phyloP scores from a whole-genome alignment of 148 eudicot species.

The Tetragonia tetragonoides region DNA sequence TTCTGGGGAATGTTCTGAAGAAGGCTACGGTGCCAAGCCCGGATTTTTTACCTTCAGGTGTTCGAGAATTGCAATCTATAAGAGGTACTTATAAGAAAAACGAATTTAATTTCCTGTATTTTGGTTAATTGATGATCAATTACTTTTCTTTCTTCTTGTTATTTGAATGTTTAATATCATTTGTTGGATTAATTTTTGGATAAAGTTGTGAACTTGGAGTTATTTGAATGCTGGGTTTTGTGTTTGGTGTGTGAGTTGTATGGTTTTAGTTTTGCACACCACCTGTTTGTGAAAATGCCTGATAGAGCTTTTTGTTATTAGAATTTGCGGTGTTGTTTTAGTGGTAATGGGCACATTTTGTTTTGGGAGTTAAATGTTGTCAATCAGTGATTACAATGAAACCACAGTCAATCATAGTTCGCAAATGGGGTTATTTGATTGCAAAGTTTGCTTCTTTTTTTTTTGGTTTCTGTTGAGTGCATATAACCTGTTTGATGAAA shows the following conservation, averaged over 20 bases:
- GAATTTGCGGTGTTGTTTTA: no score
- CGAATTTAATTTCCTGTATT: neutral
- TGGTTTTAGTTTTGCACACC: conserved; percentile 6
- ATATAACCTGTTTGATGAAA: no score
- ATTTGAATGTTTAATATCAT: no score
- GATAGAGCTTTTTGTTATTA: neutral
- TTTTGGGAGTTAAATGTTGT: no score
- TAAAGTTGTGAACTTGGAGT: neutral
- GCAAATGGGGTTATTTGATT: neutral
- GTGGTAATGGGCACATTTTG: neutral
- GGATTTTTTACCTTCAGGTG: neutral
- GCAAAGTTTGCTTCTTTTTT: neutral
- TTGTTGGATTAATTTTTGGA: neutral
- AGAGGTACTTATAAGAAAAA: conserved; percentile 14
- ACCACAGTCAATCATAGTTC: neutral
- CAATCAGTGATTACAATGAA: no score
- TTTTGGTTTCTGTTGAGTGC: no score
- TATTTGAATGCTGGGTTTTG: neutral
- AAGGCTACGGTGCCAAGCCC: conserved; percentile 9
- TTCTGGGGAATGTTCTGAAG: conserved; percentile 20
- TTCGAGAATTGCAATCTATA: conserved; percentile 10
- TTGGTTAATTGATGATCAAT: neutral
- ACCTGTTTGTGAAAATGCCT: conserved; percentile 29
- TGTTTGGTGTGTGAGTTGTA: neutral
- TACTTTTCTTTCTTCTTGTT: neutral